A percentile compares a stretch with the other conserved stretches of the same genome.
phyloP scores from a whole-genome alignment of 805 yeast species.

The Lachancea sp. region DNA sequence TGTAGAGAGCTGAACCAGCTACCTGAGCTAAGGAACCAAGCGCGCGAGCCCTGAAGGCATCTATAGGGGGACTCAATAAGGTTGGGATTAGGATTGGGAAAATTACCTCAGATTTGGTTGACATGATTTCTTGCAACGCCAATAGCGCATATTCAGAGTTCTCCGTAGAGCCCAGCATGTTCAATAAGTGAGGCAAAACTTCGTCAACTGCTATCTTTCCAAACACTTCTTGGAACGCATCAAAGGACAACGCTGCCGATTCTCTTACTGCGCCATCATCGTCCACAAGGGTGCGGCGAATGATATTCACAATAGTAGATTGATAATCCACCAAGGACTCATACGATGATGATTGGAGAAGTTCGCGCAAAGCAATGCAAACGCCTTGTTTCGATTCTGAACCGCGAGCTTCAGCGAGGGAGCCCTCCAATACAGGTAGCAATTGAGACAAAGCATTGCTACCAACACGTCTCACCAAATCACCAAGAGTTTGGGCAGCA shows the following conservation, averaged over 20 bases:
- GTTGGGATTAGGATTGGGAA: constrained; percentile 92
- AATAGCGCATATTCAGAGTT: constrained; percentile 69
- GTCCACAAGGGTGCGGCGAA: constrained; percentile 76
- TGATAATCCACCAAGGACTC: constrained; percentile 61
- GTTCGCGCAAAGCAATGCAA: constrained; percentile 85
- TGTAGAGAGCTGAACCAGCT: constrained; percentile 77
- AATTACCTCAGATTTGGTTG: constrained; percentile 79
- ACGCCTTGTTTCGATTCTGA: constrained; percentile 93
- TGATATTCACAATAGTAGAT: constrained; percentile 61
- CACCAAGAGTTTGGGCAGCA: constrained; percentile 92
- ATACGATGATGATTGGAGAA: constrained; percentile 64
- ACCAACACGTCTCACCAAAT: constrained; percentile 90
- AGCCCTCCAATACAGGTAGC: constrained; percentile 73
- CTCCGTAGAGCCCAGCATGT: constrained; percentile 53
- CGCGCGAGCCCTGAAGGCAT: constrained; percentile 78
- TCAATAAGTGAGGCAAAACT: constrained; percentile 75
- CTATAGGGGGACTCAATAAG: constrained; percentile 73
- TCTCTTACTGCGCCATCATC: constrained; percentile 67
- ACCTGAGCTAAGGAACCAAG: constrained; percentile 82
- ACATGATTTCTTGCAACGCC: constrained; percentile 89
- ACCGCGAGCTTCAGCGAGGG: constrained; percentile 52
- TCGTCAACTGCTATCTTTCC: constrained; percentile 87
- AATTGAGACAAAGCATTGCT: constrained; percentile 76
- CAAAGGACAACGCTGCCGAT: constrained; percentile 89
- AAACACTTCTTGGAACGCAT: constrained; percentile 70